Evolutionary conservation across 202 grass and related monocot species (phyloP), one percentile per base, ranked within the genome.

Genomic region (Schoenoplectus triqueter): DNA sequence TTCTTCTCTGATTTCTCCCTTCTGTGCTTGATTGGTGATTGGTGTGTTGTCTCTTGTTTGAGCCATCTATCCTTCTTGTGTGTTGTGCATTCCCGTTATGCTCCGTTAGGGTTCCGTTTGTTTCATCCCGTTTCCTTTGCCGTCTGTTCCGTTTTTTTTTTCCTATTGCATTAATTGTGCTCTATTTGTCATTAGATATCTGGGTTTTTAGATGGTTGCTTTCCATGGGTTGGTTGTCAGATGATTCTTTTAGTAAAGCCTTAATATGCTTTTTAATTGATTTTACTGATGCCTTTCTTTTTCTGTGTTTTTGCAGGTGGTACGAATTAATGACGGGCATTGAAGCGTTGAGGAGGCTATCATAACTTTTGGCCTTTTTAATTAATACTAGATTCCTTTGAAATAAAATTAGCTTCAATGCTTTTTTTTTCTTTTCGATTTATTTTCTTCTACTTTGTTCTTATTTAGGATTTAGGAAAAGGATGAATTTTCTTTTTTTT

Each of bases 201-300:
- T 66, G 60, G 66, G 77, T 9, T 13, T 6, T 44, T 44, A 42
- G 55, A 31, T 82, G 46, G 80, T 67, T 67, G 60, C 80, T 82
- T 82, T 64, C 80, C n/a, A 0, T 82, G 10, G 9, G 61, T 50
- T 82, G 6, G 46, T 52, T 69, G 65, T 83, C 66, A 83, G 13
- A 22, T 71, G 66, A 83, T 71, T 71, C 65, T 83, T 83, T 66
- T 68, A 68, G 81, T 46, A 83, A 57, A 59, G 62, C 81, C 71
- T 83, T 83, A 39, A 83, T 68, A 69, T 83, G 48, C 80, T 57
- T 83, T 83, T 83, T 40, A 48, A 19, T 71, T 54, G 22, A 70
- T 83, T 71, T 83, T 55, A 83, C 22, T 83, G 51, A 83, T 83
- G 47, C 47, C 51, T 83, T 69, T 59, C 31, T 83, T 71, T 83